These are phyloP conservation scores for Neofusicoccum cordaticola DNA, from an alignment of 2,329 filamentous ascomycete species.

Conservation along the genomic window DNA sequence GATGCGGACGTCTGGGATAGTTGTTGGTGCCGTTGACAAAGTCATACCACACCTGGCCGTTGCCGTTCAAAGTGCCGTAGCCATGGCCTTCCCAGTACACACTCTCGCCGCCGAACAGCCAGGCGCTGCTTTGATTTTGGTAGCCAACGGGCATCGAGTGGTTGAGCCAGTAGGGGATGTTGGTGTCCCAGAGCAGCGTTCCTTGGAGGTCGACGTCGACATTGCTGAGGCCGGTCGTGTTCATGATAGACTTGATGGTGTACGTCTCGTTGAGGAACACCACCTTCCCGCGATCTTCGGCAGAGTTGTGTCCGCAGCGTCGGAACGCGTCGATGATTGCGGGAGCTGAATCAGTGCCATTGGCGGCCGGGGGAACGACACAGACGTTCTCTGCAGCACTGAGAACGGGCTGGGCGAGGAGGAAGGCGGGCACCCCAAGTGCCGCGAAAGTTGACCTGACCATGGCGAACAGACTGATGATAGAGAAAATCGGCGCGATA, in stretches of 20 bases:
- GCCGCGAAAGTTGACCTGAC: neutral
- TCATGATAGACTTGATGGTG: slow-evolving; percentile 25
- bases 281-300: slow-evolving; percentile 19
- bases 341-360: slow-evolving; percentile 19
- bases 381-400: neutral
- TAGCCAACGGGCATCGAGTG: slow-evolving; percentile 28
- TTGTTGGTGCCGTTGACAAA: slow-evolving; percentile 26
- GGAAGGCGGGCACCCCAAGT: neutral
- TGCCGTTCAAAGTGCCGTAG: slow-evolving; percentile 59
- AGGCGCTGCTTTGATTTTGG: slow-evolving; percentile 31
- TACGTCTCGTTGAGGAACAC: slow-evolving; percentile 27
- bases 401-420: neutral
- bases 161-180: slow-evolving; percentile 31
- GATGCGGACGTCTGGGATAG: slow-evolving; percentile 38
- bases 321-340: slow-evolving; percentile 28
- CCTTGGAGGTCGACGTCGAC: slow-evolving; percentile 29
- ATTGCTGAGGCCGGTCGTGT: slow-evolving; percentile 26
- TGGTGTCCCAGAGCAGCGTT: slow-evolving; percentile 22
- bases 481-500: no score
- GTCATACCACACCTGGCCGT: slow-evolving; percentile 65
- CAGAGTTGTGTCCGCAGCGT: slow-evolving; percentile 22
- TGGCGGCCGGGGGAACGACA: neutral
- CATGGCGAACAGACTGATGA: neutral
- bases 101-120: slow-evolving; percentile 47
- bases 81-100: slow-evolving; percentile 51